Evolutionary conservation across 2,329 filamentous ascomycete species (phyloP), one percentile per base, ranked within the genome.

Genomic region (Aspergillus melleus): DNA sequence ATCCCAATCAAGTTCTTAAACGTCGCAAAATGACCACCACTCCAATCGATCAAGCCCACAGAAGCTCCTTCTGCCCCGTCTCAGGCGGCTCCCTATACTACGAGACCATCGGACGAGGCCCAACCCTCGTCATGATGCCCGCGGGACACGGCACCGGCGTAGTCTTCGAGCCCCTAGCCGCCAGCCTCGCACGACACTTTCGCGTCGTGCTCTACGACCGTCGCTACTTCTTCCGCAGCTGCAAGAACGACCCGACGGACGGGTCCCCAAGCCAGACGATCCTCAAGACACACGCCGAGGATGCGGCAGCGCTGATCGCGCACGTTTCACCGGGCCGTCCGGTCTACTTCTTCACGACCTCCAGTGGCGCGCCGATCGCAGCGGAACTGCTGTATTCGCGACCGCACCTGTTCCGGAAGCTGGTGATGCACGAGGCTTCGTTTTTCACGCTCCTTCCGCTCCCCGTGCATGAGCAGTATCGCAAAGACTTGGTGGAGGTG

Each of bases 221-320:
- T n/a, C 60, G 62, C 19, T 60, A 60, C 29, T 64, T 62, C 50
- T 52, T 46, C 12, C 57, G 55, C 14, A 64, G 62, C 42, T 51
- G 46, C 30, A n/a, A 14, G 29, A 26, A 3, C 26, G 14, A 5
- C 8, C 42, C 1, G 5, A 46, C 14, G 14, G 30, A 20, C 10
- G 30, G 8, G 3, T 12, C 12, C 5, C 12, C 14, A 42, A 42
- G 14, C 14, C 36, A 42, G 36, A n/a, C 12, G 3, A 49, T 49
- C 19, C 4, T 30, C 11, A 14, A 22, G 3, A 32, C 49, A 3
- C 12, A 26, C 20, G 12, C 30, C 32, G 52, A 49, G 16, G 20
- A 20, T 12, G 20, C 42, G 32, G 39, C 16, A 10, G 19, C 24
- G 20, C 20, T 49, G 46, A 26, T 49, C 20, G n/a, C 19, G 3